Evolutionary conservation across 2,329 filamentous ascomycete genomes (phyloP), one percentile per base, ranked within the genome.

Genomic region (Botrytis aclada): DNA sequence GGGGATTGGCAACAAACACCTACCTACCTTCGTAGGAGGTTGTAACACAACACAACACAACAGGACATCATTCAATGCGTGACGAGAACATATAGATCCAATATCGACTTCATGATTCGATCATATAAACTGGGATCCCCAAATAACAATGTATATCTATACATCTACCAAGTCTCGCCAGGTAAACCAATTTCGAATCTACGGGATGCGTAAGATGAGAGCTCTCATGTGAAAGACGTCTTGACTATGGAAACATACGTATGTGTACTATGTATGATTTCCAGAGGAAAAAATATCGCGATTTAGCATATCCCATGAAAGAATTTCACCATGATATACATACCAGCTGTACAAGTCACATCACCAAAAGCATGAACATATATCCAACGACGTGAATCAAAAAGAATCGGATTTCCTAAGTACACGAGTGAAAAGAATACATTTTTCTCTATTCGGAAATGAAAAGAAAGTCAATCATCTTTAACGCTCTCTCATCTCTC

Each of bases 381-480:
- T 6, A 47, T 3, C 20, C 12, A 37, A 37, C 41, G n/a, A 47
- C n/a, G 37, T 54, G 32, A 37, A 51, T 54, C 25, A 54, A 54
- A 37, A 22, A 34, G 29, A 8, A 39, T 66, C 2, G 25, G 45
- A 66, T 66, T 66, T 39, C 34, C 16, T 60, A 71, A 43, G 51
- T 72, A 72, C 62, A 72, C 22, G 34, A 60, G 45, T 37, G 70
- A 60, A 72, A 72, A 67, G 62, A 66, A 45, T 51, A 25, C 29
- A n/a, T 58, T 67, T 45, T 20, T 29, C 37, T 39, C 47, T 43
- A 39, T 67, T 51, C 41, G 54, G 29, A 72, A 58, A 39, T 37
- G 37, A 72, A 72, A 54, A 71, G 62, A 58, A 56, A 71, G 45
- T 20, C 39, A 45, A 71, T 25, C 32, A 67, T 45, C 43, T 56